These are phyloP conservation scores for Gossypium turneri DNA, from an alignment of 345 rosid species.

Conservation along the genomic window DNA sequence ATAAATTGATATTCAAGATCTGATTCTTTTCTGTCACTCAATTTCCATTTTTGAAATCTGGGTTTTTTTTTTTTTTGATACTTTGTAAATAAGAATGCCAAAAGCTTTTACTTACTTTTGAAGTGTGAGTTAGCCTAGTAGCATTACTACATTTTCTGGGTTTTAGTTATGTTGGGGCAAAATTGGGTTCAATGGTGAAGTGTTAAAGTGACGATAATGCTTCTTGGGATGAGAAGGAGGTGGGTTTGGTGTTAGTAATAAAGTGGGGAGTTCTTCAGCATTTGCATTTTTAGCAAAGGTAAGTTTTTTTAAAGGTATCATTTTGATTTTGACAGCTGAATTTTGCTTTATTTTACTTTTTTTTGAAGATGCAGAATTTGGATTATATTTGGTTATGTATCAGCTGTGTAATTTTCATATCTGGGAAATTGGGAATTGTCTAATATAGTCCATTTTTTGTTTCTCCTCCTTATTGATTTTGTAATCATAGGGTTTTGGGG, in stretches of 20 bases:
- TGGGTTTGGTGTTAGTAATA: constrained; percentile 19
- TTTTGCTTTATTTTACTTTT: neutral
- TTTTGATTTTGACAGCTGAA: neutral
- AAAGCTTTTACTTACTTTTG: neutral
- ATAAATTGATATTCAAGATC: constrained; percentile 15
- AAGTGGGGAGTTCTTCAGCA: constrained; percentile 33
- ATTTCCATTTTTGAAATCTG: constrained; percentile 2
- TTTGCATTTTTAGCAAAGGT: constrained; percentile 37
- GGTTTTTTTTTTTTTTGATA: neutral
- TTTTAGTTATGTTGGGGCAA: neutral
- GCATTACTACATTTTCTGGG: constrained; percentile 12
- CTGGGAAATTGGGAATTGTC: constrained; percentile 12
- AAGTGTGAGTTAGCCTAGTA: constrained; percentile 6
- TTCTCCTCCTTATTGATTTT: neutral
- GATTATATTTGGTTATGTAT: constrained; percentile 9
- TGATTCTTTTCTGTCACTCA: neutral
- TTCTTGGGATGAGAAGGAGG: neutral
- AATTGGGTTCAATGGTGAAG: constrained; percentile 14
- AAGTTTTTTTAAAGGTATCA: neutral
- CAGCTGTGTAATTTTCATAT: constrained; percentile 17
- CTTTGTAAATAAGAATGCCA: neutral
- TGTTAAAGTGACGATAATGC: constrained; percentile 19
- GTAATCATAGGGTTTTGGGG: neutral
- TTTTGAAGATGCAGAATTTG: neutral
- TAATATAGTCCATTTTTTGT: neutral